Percentiles rank a stretch among this genome's conserved stretches.
Evolutionary conservation across 2,329 filamentous ascomycete genomes (phyloP).

Genomic region (Ciborinia camelliae): DNA sequence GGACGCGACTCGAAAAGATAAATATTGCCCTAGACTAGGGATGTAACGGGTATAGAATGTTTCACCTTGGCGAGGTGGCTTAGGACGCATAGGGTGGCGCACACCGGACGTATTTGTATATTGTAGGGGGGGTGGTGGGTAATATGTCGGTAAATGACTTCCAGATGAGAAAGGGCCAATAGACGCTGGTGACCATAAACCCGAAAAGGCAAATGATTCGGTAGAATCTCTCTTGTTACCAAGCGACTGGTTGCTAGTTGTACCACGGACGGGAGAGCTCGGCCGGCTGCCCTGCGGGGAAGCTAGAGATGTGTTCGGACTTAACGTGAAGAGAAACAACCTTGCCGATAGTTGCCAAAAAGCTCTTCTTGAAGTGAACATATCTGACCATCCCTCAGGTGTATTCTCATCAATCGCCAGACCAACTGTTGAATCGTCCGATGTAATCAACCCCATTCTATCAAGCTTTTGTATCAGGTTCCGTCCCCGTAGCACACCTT

Average conservation of each 20-base stretch:
- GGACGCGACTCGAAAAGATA: slow-evolving; percentile 84
- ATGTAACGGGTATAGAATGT: slow-evolving; percentile 87
- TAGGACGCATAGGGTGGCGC: slow-evolving; percentile 82
- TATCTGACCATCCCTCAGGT: slow-evolving; percentile 66
- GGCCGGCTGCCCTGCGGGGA: slow-evolving; percentile 55
- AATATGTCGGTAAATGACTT: slow-evolving; percentile 87
- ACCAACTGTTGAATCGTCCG: slow-evolving; percentile 72
- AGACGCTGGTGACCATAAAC: slow-evolving; percentile 40
- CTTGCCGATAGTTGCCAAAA: slow-evolving; percentile 93
- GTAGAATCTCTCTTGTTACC: slow-evolving; percentile 35
- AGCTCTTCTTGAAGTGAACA: slow-evolving; percentile 75
- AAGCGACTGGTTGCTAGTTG: slow-evolving; percentile 37
- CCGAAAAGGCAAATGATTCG: slow-evolving; percentile 42
- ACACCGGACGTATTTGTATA: slow-evolving; percentile 76
- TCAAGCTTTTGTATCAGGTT: slow-evolving; percentile 88
- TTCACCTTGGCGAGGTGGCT: slow-evolving; percentile 85
- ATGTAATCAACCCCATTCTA: slow-evolving; percentile 82
- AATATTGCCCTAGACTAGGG: slow-evolving; percentile 75
- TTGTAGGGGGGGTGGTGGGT: slow-evolving; percentile 76
- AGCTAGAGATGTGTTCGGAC: slow-evolving; percentile 49
- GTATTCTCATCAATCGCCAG: slow-evolving; percentile 58
- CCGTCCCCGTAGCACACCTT: slow-evolving; percentile 80
- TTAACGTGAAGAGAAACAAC: slow-evolving; percentile 82
- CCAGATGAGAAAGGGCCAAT: slow-evolving; percentile 73
- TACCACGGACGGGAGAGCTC: slow-evolving; percentile 47